Conservation (phyloP, 2,329 filamentous ascomycete genomes). For the Hymenoscyphus scutula region DNA sequence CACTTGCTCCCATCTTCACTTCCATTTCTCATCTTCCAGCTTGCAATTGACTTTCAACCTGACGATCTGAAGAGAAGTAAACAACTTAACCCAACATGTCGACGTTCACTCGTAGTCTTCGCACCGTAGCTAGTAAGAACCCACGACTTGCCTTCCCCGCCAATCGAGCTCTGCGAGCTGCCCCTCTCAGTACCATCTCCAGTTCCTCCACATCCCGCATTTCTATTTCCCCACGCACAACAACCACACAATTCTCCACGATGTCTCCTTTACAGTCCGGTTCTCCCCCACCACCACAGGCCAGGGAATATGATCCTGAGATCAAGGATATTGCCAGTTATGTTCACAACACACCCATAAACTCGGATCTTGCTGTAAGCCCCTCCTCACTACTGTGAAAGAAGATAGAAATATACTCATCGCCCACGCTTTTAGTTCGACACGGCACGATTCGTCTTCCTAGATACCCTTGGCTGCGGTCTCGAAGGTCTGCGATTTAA, state of each 20-base stretch:
- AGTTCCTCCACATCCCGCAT: conserved; percentile 22
- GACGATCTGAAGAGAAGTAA: too few species aligned
- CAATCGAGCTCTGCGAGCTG: conserved; percentile 27
- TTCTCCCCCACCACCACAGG: conserved; percentile 49
- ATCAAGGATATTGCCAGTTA: conserved; percentile 94
- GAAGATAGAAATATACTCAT: conserved; percentile 18
- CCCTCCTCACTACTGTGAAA: conserved; percentile 12
- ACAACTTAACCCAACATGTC: too few species aligned
- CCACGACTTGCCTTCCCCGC: conserved; percentile 29
- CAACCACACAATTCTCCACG: conserved; percentile 36
- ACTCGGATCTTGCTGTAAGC: conserved; percentile 89
- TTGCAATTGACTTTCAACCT: conserved; percentile 7
- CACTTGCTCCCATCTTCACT: background rate
- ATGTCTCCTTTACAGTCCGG: conserved; percentile 39
- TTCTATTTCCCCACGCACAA: conserved; percentile 22
- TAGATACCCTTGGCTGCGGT: conserved; percentile 95
- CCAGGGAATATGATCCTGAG: conserved; percentile 78
- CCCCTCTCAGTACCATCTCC: conserved; percentile 26
- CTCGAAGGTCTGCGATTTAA: conserved; percentile 94
- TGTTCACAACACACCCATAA: conserved; percentile 86
- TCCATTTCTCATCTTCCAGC: background rate
- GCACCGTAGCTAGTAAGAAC: conserved; percentile 31
- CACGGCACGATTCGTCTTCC: conserved; percentile 92
- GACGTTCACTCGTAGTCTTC: conserved; percentile 34
- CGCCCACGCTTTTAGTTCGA: conserved; percentile 64